Percentiles rank a stretch among this genome's conserved stretches.
Evolutionary conservation across 2,329 filamentous ascomycete genomes (phyloP).

Genomic region (Diaporthe australafricana): DNA sequence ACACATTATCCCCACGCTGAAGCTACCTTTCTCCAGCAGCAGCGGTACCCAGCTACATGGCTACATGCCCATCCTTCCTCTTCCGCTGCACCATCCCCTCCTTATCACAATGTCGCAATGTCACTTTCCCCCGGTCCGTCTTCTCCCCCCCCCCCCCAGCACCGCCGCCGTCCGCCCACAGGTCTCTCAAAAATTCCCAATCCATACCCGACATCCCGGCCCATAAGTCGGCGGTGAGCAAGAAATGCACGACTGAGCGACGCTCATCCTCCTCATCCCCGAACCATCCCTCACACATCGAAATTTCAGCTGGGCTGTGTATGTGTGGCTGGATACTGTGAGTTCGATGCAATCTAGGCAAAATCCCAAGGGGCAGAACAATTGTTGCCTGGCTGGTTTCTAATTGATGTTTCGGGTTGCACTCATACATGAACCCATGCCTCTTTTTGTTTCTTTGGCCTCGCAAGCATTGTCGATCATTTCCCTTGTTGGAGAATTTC

Average conservation of each 20-base stretch:
- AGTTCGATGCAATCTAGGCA: too few relatives aligned
- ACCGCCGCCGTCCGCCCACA: not conserved
- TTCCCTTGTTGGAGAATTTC: not conserved
- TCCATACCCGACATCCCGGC: conserved; percentile 8
- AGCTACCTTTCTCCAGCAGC: conserved; percentile 16
- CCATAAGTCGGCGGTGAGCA: conserved; percentile 22
- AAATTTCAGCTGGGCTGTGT: not conserved
- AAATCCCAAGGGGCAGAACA: too few relatives aligned
- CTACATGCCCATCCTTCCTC: not conserved
- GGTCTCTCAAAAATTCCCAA: not conserved
- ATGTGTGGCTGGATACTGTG: too few relatives aligned
- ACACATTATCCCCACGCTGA: conserved; percentile 7
- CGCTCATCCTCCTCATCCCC: not conserved
- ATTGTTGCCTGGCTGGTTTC: too few relatives aligned
- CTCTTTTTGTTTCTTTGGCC: not conserved
- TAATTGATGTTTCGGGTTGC: too few relatives aligned
- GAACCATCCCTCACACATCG: not conserved
- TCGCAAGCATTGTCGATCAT: not conserved
- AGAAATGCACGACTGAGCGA: not conserved
- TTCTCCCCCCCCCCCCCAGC: not conserved
- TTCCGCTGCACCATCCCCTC: not conserved
- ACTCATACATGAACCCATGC: too few relatives aligned
- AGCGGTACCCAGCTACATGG: not conserved
- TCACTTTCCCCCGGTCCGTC: not conserved
- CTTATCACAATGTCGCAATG: conserved; percentile 18